Conservation (phyloP, 2,329 filamentous ascomycete genomes). For the Xylariaceae sp. region DNA sequence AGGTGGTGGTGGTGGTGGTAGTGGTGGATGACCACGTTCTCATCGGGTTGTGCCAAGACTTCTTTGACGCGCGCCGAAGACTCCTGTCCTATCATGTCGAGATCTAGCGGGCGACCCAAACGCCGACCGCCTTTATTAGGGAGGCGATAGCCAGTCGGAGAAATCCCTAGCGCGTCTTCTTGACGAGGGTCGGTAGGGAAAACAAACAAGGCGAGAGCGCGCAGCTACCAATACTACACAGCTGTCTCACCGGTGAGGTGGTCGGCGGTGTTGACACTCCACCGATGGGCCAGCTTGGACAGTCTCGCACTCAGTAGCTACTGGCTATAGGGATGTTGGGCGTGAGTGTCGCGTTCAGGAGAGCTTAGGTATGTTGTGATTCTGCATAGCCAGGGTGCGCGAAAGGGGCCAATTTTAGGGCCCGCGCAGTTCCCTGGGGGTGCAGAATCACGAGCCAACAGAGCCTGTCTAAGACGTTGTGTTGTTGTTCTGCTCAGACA, state of each 20-base stretch:
- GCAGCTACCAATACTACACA: slow-evolving; percentile 14
- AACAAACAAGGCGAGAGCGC: slow-evolving; percentile 32
- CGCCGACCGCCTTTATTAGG: slow-evolving; percentile 30
- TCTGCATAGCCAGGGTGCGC: slow-evolving; percentile 24
- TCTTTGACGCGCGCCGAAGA: slow-evolving; percentile 31
- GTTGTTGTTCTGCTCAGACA: slow-evolving; percentile 37
- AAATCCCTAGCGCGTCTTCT: slow-evolving; percentile 34
- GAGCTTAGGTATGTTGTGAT: slow-evolving; percentile 16
- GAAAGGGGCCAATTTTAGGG: slow-evolving; percentile 25
- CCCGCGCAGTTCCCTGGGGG: slow-evolving; percentile 19
- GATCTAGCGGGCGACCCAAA: slow-evolving; percentile 33
- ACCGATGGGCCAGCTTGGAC: slow-evolving; percentile 2
- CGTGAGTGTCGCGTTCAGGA: slow-evolving; percentile 10
- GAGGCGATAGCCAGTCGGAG: slow-evolving; percentile 35
- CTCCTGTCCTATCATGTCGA: slow-evolving; percentile 32
- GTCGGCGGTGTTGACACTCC: not conserved
- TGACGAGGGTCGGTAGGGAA: slow-evolving; percentile 16
- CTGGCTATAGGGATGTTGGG: too few relatives aligned
- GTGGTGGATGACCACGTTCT: slow-evolving; percentile 14
- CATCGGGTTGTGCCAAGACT: slow-evolving; percentile 17
- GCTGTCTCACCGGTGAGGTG: slow-evolving; percentile 15
- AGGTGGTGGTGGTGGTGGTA: slow-evolving; percentile 6
- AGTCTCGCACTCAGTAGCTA: slow-evolving; percentile 5
- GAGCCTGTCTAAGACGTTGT: slow-evolving; percentile 21
- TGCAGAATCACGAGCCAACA: slow-evolving; percentile 13